Evolutionary conservation across 495 filamentous ascomycete genomes (phyloP).

Genomic region (Hypomontagnella submonticulosa): DNA sequence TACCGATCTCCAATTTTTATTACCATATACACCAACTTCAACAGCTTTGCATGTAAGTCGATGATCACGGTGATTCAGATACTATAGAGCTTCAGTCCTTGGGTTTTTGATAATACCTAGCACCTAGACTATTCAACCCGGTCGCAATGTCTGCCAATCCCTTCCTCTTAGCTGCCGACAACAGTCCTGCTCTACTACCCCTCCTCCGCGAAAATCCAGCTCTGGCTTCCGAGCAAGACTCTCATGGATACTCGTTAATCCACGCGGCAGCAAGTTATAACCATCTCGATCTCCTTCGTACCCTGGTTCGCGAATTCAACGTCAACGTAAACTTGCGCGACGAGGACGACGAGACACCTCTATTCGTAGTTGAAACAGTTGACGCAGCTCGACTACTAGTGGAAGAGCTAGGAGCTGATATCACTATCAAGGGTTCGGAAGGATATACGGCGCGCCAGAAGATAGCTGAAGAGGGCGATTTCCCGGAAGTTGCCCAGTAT

Average conservation of each 20-base stretch:
- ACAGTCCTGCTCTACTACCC: slow-evolving; percentile 70
- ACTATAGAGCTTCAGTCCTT: neutral
- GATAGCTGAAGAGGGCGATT: slow-evolving; percentile 76
- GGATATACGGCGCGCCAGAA: slow-evolving; percentile 76
- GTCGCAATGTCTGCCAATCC: slow-evolving; percentile 68
- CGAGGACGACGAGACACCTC: slow-evolving; percentile 89
- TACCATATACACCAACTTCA: neutral
- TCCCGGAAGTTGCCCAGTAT: slow-evolving; percentile 74
- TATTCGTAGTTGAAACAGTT: slow-evolving; percentile 84
- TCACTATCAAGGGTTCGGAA: slow-evolving; percentile 68
- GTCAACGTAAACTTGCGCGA: slow-evolving; percentile 84
- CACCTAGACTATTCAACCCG: slow-evolving; percentile 1
- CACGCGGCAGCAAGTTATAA: slow-evolving; percentile 94
- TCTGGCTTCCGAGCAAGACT: slow-evolving; percentile 76
- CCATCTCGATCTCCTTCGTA: slow-evolving; percentile 80
- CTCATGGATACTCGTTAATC: slow-evolving; percentile 88
- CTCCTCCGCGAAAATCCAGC: slow-evolving; percentile 74
- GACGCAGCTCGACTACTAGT: slow-evolving; percentile 79
- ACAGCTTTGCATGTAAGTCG: neutral
- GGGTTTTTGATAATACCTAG: neutral
- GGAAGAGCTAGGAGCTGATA: slow-evolving; percentile 80
- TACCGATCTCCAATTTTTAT: slow-evolving; percentile 25
- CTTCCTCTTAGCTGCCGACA: slow-evolving; percentile 82
- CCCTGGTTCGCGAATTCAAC: slow-evolving; percentile 79
- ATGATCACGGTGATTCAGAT: neutral